Evolutionary conservation across 768 basidiomycete genomes (phyloP), one percentile per base, ranked within the genome.

Genomic region (Melanogaster broomeanus): DNA sequence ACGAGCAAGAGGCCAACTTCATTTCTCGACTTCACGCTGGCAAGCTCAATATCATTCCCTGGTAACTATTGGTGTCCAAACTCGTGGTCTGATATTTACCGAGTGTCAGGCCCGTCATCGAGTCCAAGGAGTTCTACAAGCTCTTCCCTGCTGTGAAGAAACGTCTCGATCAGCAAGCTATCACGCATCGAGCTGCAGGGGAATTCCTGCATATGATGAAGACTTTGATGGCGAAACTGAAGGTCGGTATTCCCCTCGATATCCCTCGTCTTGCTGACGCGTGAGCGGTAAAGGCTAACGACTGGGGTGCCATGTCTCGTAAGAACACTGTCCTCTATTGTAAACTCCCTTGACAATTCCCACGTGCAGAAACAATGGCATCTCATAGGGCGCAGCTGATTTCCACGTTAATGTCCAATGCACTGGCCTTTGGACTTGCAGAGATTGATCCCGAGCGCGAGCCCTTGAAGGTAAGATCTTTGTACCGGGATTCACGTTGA

Each of bases 261-360:
- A n/a, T 28, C 30, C 15, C 13, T 12, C 42, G 3, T 7, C 24
- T n/a, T 35, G 7, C 37, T 56, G n/a, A 48, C 22, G 34, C 8
- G 8, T 15, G 16, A 21, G 37, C 2, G 2, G 39, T 41, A 9
- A 49, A 84, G 83, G 76, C 79, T 2, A 83, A 83, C 31, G 84
- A 85, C 53, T 85, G 84, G 84, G 80, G 81, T 15, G 72, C 83
- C 0, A 68, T 85, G 44, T 83, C 83, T 42, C 82, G 84, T 85
- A 56, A 43, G 82, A 63, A n/a, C 8, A n/a, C n/a, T 13, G 2
- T 3, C 13, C n/a, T 3, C 25, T 28, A 25, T 25, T 8, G 4
- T 6, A 33, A 25, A 22, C n/a, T 2, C 11, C n/a, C 33, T 3
- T 40, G 22, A 48, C 15, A 37, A 56, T 7, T 39, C 15, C n/a